A percentile compares a stretch with the other conserved stretches of the same genome.
These are phyloP conservation scores for Suillus sp. DNA, from an alignment of 768 basidiomycete species.

Conservation along the genomic window DNA sequence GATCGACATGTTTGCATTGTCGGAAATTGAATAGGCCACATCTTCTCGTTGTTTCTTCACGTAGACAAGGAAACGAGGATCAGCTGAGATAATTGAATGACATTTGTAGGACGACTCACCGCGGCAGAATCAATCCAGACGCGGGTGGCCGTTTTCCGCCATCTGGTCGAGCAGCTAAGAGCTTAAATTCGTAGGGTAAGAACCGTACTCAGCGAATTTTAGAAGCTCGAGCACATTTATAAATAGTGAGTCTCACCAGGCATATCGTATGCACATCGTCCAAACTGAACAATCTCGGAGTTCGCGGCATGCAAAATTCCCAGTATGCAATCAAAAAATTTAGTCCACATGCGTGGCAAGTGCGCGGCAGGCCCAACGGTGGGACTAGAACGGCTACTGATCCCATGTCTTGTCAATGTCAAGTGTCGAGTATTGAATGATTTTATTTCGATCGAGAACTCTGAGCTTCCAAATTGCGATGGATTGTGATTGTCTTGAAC, in stretches of 20 bases:
- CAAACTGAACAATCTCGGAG: neutral
- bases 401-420: neutral
- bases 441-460: slow-evolving; percentile 3
- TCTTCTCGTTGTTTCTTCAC: neutral
- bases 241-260: neutral
- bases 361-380: neutral
- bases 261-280: neutral
- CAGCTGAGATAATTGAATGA: neutral
- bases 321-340: neutral
- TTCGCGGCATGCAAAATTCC: too few relatives aligned
- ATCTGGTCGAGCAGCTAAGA: neutral
- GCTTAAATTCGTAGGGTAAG: neutral
- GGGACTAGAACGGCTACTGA: neutral
- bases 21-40: neutral
- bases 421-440: neutral
- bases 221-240: neutral
- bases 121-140: neutral
- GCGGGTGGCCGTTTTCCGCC: neutral
- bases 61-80: slow-evolving; percentile 4
- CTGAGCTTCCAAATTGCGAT: neutral
- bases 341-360: neutral
- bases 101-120: neutral
- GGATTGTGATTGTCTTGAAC: neutral
- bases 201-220: neutral
- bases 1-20: neutral